Conservation (phyloP, 2,329 filamentous ascomycete genomes). For the Ploettnerulaceae sp. region DNA sequence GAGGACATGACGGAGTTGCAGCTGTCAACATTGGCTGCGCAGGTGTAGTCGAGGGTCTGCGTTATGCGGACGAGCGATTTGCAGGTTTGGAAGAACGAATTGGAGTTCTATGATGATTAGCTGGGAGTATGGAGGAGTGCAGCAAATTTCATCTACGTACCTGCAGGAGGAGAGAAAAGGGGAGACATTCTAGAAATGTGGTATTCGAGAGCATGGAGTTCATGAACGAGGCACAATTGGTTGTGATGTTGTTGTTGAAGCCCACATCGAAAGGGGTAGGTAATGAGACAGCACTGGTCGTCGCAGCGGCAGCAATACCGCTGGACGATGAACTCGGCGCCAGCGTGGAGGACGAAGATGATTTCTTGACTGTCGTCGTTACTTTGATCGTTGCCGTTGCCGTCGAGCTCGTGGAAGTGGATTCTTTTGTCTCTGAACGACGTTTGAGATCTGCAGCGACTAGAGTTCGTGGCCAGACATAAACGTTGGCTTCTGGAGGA, state of each 20-base stretch:
- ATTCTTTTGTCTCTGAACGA: conserved; percentile 7
- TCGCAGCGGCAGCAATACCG: conserved; percentile 20
- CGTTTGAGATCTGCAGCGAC: conserved; percentile 18
- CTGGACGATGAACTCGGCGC: conserved; percentile 16
- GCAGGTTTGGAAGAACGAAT: conserved; percentile 74
- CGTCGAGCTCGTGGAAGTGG: conserved; percentile 4
- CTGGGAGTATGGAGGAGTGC: not conserved
- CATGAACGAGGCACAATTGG: conserved; percentile 30
- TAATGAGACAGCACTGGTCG: conserved; percentile 39
- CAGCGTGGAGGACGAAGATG: conserved; percentile 10
- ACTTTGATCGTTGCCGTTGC: not conserved
- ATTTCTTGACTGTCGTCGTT: not conserved
- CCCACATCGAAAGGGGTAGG: conserved; percentile 65
- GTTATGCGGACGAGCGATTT: conserved; percentile 69
- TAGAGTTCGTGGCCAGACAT: not conserved
- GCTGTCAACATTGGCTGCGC: conserved; percentile 57
- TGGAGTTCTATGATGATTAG: conserved; percentile 59
- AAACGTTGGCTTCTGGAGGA: conserved; percentile 6
- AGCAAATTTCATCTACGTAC: conserved; percentile 39
- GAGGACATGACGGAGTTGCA: conserved; percentile 63
- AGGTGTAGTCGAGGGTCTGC: conserved; percentile 73
- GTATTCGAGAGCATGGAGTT: conserved; percentile 27
- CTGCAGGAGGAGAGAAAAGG: conserved; percentile 78
- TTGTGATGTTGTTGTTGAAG: conserved; percentile 57
- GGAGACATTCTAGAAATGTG: conserved; percentile 56